Evolutionary conservation across 208 protist species (phyloP).

Genomic region (Leishmania mexicana): DNA sequence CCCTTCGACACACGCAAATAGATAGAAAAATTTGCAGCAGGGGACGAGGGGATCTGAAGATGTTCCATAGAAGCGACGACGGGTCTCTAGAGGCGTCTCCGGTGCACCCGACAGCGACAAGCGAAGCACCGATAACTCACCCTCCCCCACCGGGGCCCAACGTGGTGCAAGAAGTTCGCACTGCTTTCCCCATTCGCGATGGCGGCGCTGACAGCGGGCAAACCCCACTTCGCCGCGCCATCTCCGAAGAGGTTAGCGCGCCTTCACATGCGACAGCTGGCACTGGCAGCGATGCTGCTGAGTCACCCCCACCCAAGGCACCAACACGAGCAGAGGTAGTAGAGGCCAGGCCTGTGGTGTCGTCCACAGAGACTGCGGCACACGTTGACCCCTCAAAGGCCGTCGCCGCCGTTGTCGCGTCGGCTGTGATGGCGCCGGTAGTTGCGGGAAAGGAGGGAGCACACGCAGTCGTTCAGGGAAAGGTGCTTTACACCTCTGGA

Average conservation of each 20-base stretch:
- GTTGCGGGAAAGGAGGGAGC: neutral
- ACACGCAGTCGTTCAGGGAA: slow-evolving; percentile 11
- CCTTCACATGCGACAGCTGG: neutral
- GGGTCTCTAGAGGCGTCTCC: neutral
- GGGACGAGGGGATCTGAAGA: neutral
- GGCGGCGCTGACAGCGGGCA: neutral
- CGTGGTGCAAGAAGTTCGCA: neutral
- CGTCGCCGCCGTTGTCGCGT: neutral
- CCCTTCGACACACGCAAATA: neutral
- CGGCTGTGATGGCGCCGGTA: neutral
- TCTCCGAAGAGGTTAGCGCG: neutral
- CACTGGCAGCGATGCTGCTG: slow-evolving; percentile 1
- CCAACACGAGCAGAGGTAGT: slow-evolving; percentile 15
- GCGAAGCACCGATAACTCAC: neutral
- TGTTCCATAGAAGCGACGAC: neutral
- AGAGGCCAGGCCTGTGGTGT: slow-evolving; percentile 12
- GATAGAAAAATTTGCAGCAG: neutral
- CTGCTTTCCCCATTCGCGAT: neutral
- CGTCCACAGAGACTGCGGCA: neutral
- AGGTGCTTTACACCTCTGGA: slow-evolving; percentile 23
- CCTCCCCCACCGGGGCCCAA: neutral
- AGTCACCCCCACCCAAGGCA: slow-evolving; percentile 29
- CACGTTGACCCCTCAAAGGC: slow-evolving; percentile 14
- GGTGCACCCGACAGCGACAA: neutral
- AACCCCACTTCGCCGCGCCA: neutral